Base-by-base conservation (phyloP, 2,329 filamentous ascomycete species). In the Colletotrichum sansevieriae region DNA sequence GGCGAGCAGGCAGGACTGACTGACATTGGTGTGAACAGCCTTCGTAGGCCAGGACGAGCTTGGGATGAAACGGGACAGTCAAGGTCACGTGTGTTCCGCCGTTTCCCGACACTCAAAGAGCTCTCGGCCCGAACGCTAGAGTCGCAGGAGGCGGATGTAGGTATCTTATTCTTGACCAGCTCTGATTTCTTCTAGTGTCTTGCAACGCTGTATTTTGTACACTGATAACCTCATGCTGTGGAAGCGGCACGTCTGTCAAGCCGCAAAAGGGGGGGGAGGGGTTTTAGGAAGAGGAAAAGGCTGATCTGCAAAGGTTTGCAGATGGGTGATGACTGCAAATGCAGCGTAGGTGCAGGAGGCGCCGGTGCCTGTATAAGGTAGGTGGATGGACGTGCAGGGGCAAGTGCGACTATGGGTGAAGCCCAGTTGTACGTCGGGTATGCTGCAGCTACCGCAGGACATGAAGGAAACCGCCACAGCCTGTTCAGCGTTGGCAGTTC, bases 371-470 rank as follows among this genome's bases (percentile, higher is more conserved):
- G 22, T 22, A 29, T 9, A 9, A 22, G 22, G 55, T 58, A 58
- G 20, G 33, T 25, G 29, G 20, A 33, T 46, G 58, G 12, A 55
- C 18, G 39, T 52, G 58, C 47, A 39, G 22, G 41, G 22, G 3
- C 35, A 55, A n/a, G 47, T 63, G 63, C 58, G 52, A 39, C 13
- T 58, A 37, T 37, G 44, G 59, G 60, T n/a, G n/a, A n/a, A n/a
- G n/a, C n/a, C n/a, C n/a, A n/a, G 39, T 43, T 51, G 44, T 51
- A 43, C 18, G 29, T 8, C 29, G 35, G 59, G 25, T 22, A 41
- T 52, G 52, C 60, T 43, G 52, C 44, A 46, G 35, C 46, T 63
- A 46, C 59, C 43, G 64, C 59, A 67, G 39, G 57, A 54, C 59
- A 43, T 18, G 51, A 63, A 20, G 37, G 51, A 57, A 51, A 55